A percentile compares a stretch with the other conserved stretches of the same genome.
phyloP scores from a whole-genome alignment of 164 flowering plant species.

The Macadamia integrifolia region DNA sequence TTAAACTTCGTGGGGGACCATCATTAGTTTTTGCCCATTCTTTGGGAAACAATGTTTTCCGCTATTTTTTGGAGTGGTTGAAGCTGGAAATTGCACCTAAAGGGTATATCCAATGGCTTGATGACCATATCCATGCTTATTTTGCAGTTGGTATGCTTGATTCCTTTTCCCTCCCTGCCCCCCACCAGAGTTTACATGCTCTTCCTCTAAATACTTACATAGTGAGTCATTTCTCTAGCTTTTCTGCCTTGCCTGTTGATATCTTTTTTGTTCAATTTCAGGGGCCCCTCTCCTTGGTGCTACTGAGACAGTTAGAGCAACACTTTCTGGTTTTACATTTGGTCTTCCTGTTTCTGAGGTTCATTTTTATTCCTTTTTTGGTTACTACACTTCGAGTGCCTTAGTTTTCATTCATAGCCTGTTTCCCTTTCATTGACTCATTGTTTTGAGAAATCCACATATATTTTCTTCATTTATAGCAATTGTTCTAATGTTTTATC shows the following conservation, averaged over 20 bases:
- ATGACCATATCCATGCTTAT: slow-evolving; percentile 94
- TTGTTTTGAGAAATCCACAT: too few species aligned
- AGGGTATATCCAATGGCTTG: slow-evolving; percentile 75
- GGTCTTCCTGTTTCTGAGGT: slow-evolving; percentile 98
- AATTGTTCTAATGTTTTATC: too few species aligned
- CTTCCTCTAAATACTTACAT: neutral
- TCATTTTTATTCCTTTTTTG: neutral
- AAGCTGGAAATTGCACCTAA: slow-evolving; percentile 97
- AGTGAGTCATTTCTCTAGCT: slow-evolving; percentile 1
- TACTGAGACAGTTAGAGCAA: slow-evolving; percentile 58
- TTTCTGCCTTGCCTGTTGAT: slow-evolving; percentile 7
- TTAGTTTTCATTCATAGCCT: too few species aligned
- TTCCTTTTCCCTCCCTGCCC: neutral
- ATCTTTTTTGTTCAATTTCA: slow-evolving; percentile 24
- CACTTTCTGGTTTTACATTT: slow-evolving; percentile 73
- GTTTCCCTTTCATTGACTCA: too few species aligned
- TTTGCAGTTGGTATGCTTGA: slow-evolving; percentile 85
- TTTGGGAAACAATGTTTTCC: slow-evolving; percentile 89
- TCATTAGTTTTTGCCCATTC: slow-evolving; percentile 96
- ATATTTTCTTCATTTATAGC: too few species aligned
- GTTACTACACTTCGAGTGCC: too few species aligned
- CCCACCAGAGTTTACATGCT: too few species aligned
- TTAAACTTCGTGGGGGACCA: slow-evolving; percentile 95
- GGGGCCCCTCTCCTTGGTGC: slow-evolving; percentile 96
- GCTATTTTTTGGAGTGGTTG: slow-evolving; percentile 96